Evolutionary conservation across 148 eudicot species (phyloP).

Genomic region (Spergularia bocconei): DNA sequence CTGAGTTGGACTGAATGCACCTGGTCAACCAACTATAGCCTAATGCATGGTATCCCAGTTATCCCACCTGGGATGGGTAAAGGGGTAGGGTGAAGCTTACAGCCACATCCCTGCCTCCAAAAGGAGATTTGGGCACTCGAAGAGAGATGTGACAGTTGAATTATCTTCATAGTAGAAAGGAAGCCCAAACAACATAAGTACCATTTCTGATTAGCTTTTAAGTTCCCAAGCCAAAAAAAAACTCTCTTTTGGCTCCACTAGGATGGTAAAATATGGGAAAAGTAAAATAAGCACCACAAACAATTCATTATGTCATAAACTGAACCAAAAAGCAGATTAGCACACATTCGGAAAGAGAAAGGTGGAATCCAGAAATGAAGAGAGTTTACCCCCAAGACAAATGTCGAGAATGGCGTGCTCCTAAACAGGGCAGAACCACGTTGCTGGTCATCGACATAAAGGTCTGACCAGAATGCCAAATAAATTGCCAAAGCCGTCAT

Average conservation of each 20-base stretch:
- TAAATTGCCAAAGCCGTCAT: constrained; percentile 36
- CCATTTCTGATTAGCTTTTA: no score
- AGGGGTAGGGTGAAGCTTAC: no score
- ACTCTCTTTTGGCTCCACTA: no score
- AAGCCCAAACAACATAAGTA: no score
- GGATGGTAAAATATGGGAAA: not conserved
- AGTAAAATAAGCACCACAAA: not conserved
- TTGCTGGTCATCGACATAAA: constrained; percentile 35
- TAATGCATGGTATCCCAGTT: no score
- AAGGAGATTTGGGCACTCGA: no score
- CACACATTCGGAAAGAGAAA: not conserved
- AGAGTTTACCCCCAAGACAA: constrained; percentile 41
- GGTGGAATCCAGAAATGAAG: constrained; percentile 15
- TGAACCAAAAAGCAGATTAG: not conserved
- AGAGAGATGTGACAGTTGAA: no score
- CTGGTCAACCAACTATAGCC: not conserved
- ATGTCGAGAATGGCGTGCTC: constrained; percentile 35
- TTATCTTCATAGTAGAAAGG: no score
- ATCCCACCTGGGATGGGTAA: no score
- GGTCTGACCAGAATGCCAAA: constrained; percentile 44
- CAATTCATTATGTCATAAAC: no score
- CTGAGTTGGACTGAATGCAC: not conserved
- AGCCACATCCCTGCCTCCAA: no score
- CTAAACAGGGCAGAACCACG: constrained; percentile 32
- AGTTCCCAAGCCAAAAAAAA: no score